Evolutionary conservation across 2,329 filamentous ascomycete genomes (phyloP).

Genomic region (Rhinocladiella mackenziei): DNA sequence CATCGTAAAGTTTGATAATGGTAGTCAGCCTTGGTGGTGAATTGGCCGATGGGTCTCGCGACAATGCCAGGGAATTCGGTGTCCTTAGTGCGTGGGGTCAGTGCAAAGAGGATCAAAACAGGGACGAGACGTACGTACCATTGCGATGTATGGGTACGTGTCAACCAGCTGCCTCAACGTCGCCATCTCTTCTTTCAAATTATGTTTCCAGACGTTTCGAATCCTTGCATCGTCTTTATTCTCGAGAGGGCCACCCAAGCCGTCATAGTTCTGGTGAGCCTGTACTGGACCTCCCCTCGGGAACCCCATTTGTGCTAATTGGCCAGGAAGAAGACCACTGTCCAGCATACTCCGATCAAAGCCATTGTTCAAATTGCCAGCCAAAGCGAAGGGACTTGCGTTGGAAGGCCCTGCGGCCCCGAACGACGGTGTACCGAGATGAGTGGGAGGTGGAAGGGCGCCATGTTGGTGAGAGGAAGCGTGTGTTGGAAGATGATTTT

Average conservation of each 20-base stretch:
- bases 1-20: slow-evolving; percentile 97
- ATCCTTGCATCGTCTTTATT: slow-evolving; percentile 68
- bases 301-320: slow-evolving; percentile 84
- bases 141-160: slow-evolving; percentile 91
- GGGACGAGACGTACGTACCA: slow-evolving; percentile 66
- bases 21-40: slow-evolving; percentile 93
- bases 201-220: slow-evolving; percentile 93
- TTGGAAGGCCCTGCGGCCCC: slow-evolving; percentile 43
- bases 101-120: slow-evolving; percentile 1
- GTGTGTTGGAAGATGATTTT: slow-evolving; percentile 45
- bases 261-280: slow-evolving; percentile 48
- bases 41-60: slow-evolving; percentile 88
- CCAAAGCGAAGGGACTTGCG: slow-evolving; percentile 27
- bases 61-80: slow-evolving; percentile 99
- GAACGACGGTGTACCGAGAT: slow-evolving; percentile 67
- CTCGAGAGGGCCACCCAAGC: slow-evolving; percentile 16
- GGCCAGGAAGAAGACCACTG: slow-evolving; percentile 67
- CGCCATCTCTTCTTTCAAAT: slow-evolving; percentile 86
- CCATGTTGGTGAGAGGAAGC: slow-evolving; percentile 43
- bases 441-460: slow-evolving; percentile 52
- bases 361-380: slow-evolving; percentile 51
- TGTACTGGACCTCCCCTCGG: slow-evolving; percentile 67
- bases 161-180: slow-evolving; percentile 77
- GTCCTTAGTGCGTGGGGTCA: slow-evolving; percentile 57
- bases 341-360: slow-evolving; percentile 48